These are phyloP conservation scores for Trebouxia sp. DNA, from an alignment of 139 green algal species.

Conservation along the genomic window DNA sequence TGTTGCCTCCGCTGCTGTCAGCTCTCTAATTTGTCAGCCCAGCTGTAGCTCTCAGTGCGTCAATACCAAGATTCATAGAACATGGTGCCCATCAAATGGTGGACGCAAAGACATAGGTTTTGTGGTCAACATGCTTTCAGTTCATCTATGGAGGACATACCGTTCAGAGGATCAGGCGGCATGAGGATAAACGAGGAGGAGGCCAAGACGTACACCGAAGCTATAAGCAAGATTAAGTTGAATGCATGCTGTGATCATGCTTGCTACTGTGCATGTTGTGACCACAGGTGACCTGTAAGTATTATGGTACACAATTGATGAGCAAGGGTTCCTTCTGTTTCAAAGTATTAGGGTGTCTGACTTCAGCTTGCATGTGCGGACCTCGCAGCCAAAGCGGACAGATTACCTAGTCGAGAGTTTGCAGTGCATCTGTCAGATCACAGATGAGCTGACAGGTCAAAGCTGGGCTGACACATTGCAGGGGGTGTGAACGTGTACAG, in stretches of 20 bases:
- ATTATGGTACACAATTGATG: slow-evolving; percentile 23
- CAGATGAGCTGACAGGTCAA: too few species aligned
- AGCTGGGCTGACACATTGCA: too few species aligned
- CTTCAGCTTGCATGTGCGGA: slow-evolving; percentile 23
- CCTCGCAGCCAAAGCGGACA: too few species aligned
- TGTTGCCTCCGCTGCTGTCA: too few species aligned
- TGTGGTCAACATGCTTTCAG: slow-evolving; percentile 20
- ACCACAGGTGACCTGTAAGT: slow-evolving; percentile 14
- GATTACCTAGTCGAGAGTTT: too few species aligned
- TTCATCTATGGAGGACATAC: slow-evolving; percentile 22
- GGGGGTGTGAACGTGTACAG: too few species aligned
- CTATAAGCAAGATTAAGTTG: slow-evolving; percentile 21
- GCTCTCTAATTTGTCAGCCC: too few species aligned
- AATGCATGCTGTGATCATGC: slow-evolving; percentile 20
- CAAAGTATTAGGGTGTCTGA: slow-evolving; percentile 19
- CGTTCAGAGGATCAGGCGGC: slow-evolving; percentile 12
- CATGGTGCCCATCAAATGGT: slow-evolving; percentile 22
- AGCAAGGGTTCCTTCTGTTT: slow-evolving; percentile 22
- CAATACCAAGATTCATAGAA: slow-evolving; percentile 22
- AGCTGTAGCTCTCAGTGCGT: slow-evolving; percentile 20
- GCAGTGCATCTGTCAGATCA: too few species aligned
- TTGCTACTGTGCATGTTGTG: slow-evolving; percentile 23
- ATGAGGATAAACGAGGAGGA: slow-evolving; percentile 21
- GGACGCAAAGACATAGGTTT: slow-evolving; percentile 19
- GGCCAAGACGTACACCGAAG: slow-evolving; percentile 17